Evolutionary conservation across 148 eudicot genomes (phyloP), one percentile per base, ranked within the genome.

Genomic region (Vaccinium macrocarpon): DNA sequence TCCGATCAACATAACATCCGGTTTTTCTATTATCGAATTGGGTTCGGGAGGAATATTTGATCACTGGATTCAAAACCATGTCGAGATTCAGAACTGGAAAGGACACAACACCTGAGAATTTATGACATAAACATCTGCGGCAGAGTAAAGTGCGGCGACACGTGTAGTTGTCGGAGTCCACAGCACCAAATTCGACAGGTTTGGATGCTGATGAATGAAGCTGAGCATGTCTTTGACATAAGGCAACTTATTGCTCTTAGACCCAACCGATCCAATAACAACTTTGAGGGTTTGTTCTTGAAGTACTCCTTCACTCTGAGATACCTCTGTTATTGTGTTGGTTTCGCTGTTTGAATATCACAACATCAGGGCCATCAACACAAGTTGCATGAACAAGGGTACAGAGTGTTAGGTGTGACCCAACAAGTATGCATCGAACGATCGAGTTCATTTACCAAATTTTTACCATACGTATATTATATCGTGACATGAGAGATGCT

Each of bases 131-230:
- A 87, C 98, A 93, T 97, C 99, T 18, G 99, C 98, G 16, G 99
- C 99, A 81, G 99, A 92, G 88, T 97, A 95, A 50, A 97, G 91
- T 64, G 99, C 91, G 42, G 99, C 95, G 81, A 97, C 98, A 64
- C 95, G 94, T n/a, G 96, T 93, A 61, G 99, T 94, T 76, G 97
- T 88, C 32, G 96, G 96, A 85, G 95, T 94, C 99, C 98, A 97
- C 68, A 95, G 85, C 84, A 97, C 95, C 14, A 93, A 90, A 27
- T 87, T 89, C 0, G 96, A 90, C 89, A 95, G 78, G 74, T 90
- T 94, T 55, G 95, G 86, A 88, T 93, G 95, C 62, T 80, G 81
- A 27, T 93, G 89, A 79, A 93, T 59, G 73, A 89, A 88, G 57
- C 84, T 76, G 79, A 97, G 96, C 82, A 97, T 87, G 80, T 88